phyloP scores from a whole-genome alignment of 371 early-diverging fungal genomes.

The Mortierella sp. region DNA sequence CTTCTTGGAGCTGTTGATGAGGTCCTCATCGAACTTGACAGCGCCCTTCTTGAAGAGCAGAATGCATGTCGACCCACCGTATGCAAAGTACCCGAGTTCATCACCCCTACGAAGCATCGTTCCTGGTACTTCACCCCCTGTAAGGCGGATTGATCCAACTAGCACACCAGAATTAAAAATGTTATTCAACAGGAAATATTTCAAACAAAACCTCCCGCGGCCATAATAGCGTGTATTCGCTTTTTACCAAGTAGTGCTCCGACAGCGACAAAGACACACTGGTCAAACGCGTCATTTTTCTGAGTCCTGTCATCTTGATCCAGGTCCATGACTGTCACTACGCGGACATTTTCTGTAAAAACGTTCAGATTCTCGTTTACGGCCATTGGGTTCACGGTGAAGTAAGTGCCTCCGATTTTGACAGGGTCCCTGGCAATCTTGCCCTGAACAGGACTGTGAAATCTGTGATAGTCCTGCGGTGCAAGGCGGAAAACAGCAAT shows the following conservation, averaged over 20 bases:
- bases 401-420: constrained; percentile 28
- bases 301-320: constrained; percentile 19
- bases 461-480: constrained; percentile 86
- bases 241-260: constrained; percentile 56
- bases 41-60: constrained; percentile 67
- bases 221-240: no score
- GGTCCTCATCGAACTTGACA: constrained; percentile 70
- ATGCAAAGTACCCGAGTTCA: constrained; percentile 79
- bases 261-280: constrained; percentile 58
- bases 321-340: constrained; percentile 43
- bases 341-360: constrained; percentile 62
- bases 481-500: constrained; percentile 79
- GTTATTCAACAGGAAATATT: no score
- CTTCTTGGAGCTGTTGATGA: constrained; percentile 62
- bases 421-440: constrained; percentile 35
- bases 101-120: constrained; percentile 60
- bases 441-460: constrained; percentile 76
- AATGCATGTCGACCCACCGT: constrained; percentile 75
- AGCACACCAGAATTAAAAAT: no score
- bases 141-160: constrained; percentile 62
- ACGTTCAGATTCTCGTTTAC: constrained; percentile 58
- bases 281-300: constrained; percentile 16
- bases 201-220: no score
- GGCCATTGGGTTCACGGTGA: constrained; percentile 61
- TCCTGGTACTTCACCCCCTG: constrained; percentile 52